Conservation (phyloP, 495 filamentous ascomycete genomes). For the Melanomma pulvis-pyrius region DNA sequence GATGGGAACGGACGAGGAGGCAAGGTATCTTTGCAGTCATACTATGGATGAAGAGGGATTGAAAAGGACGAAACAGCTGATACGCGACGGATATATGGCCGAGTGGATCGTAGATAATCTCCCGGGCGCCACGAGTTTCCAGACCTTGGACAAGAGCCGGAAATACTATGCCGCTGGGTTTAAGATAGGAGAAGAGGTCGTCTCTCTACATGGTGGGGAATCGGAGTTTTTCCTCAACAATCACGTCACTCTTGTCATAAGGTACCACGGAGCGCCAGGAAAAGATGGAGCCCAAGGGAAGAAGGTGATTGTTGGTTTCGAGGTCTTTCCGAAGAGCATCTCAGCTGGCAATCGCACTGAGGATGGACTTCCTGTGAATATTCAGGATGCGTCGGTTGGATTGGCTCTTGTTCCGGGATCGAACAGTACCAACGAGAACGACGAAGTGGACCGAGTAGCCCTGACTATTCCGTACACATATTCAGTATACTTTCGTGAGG, state of each 20-base stretch:
- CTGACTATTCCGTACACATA: conserved; percentile 87
- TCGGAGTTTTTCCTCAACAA: conserved; percentile 85
- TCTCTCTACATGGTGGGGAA: conserved; percentile 60
- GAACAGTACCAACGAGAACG: conserved; percentile 45
- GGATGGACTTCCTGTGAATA: conserved; percentile 67
- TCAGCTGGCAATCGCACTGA: conserved; percentile 61
- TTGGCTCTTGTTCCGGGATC: conserved; percentile 70
- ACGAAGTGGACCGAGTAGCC: conserved; percentile 63
- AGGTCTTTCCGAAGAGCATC: conserved; percentile 89
- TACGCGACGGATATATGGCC: conserved; percentile 81
- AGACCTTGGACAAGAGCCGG: conserved; percentile 81
- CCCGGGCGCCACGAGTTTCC: conserved; percentile 89
- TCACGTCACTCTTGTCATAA: conserved; percentile 85
- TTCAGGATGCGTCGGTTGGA: conserved; percentile 59
- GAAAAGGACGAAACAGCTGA: conserved; percentile 71
- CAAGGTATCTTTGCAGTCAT: conserved; percentile 72
- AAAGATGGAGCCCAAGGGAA: conserved; percentile 67
- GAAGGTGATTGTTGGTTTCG: conserved; percentile 88
- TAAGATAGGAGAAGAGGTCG: conserved; percentile 82
- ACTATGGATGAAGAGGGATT: conserved; percentile 67
- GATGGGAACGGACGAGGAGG: conserved; percentile 80
- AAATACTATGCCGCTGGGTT: conserved; percentile 97
- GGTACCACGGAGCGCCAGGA: conserved; percentile 76
- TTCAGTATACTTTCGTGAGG: conserved; percentile 90
- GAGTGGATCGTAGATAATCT: conserved; percentile 98